phyloP scores from a whole-genome alignment of 345 rosid genomes.

The Rhizophora apiculata region DNA sequence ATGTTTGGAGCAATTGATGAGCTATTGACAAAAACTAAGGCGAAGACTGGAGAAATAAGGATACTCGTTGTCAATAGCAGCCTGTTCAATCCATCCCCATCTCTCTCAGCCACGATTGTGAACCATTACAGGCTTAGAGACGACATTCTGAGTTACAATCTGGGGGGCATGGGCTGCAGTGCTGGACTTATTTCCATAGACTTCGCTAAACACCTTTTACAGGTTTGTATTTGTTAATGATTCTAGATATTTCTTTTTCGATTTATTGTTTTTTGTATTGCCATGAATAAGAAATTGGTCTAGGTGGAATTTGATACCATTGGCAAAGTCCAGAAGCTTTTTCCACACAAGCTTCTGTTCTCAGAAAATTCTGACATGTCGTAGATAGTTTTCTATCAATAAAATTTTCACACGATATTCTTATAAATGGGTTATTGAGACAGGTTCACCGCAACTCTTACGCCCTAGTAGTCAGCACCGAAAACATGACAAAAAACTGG shows the following conservation, averaged over 20 bases:
- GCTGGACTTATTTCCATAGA: constrained; percentile 26
- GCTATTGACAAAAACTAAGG: constrained; percentile 15
- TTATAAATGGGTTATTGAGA: not conserved
- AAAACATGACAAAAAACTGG: constrained; percentile 21
- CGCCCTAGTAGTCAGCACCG: constrained; percentile 28
- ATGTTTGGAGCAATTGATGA: constrained; percentile 25
- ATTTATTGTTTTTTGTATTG: too few relatives aligned
- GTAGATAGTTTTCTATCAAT: too few relatives aligned
- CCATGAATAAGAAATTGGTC: too few relatives aligned
- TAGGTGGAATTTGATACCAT: too few relatives aligned
- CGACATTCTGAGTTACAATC: constrained; percentile 23
- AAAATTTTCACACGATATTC: not conserved
- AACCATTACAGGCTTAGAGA: constrained; percentile 22
- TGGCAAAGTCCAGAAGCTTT: too few relatives aligned
- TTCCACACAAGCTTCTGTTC: too few relatives aligned
- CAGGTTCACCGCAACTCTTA: constrained; percentile 24
- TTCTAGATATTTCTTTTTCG: too few relatives aligned
- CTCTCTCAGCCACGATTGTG: constrained; percentile 21
- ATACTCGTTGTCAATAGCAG: constrained; percentile 25
- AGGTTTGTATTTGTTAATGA: constrained; percentile 6
- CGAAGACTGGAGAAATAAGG: constrained; percentile 15
- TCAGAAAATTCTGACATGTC: too few relatives aligned
- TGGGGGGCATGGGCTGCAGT: constrained; percentile 33
- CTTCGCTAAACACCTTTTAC: constrained; percentile 8
- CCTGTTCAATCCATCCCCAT: constrained; percentile 26